Conservation (phyloP, 169 alveolate genomes). For the Haemoproteus tartakovskyi region DNA sequence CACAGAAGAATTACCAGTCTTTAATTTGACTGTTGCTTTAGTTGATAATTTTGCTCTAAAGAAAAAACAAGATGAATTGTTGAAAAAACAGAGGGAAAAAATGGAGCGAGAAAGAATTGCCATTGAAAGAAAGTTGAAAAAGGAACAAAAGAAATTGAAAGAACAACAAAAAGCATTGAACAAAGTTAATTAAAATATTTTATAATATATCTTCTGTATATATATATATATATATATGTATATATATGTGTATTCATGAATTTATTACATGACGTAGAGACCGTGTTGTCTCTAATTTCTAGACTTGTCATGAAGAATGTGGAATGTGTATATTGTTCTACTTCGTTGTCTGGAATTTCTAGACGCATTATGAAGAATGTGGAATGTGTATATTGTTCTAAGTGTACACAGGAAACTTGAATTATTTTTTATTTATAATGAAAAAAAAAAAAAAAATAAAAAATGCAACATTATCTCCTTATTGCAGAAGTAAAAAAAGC, state of each 20-base stretch:
- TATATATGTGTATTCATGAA: neutral
- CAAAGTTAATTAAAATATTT: neutral
- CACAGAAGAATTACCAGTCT: slow-evolving; percentile 65
- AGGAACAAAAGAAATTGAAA: slow-evolving; percentile 26
- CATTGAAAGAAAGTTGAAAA: slow-evolving; percentile 14
- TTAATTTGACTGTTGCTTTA: slow-evolving; percentile 76
- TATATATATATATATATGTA: slow-evolving; percentile 1
- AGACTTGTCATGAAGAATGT: too few species aligned
- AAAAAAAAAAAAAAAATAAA: too few species aligned
- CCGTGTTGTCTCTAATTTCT: too few species aligned
- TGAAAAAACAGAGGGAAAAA: slow-evolving; percentile 34
- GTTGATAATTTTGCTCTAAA: slow-evolving; percentile 68
- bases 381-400: too few species aligned
- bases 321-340: neutral
- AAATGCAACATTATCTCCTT: too few species aligned
- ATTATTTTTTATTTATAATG: too few species aligned
- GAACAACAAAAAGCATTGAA: slow-evolving; percentile 11
- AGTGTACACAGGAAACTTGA: too few species aligned
- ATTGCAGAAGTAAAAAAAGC: too few species aligned
- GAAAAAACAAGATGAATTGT: slow-evolving; percentile 30
- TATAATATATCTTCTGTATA: neutral
- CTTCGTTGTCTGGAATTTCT: too few species aligned
- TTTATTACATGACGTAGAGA: too few species aligned
- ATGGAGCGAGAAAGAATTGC: slow-evolving; percentile 34
- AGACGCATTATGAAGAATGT: too few species aligned